These are phyloP conservation scores for Mycena galericulata DNA, from an alignment of 768 basidiomycete species.

Conservation along the genomic window DNA sequence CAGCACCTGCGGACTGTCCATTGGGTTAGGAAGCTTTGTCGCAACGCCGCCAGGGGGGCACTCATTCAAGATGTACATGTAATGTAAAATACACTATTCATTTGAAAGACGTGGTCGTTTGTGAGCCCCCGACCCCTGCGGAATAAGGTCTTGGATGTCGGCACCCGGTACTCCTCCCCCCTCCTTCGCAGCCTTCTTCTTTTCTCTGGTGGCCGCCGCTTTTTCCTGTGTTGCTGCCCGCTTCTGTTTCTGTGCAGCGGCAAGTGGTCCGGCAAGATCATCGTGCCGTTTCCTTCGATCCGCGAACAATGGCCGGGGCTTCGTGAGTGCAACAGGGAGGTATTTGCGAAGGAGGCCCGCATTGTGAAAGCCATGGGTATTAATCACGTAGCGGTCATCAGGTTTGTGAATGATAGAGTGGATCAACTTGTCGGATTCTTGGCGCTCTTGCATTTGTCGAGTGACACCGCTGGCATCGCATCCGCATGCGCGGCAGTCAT, in stretches of 20 bases:
- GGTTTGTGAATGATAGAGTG: constrained; percentile 36
- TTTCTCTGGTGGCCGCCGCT: neutral
- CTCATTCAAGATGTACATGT: no score
- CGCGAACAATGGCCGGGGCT: neutral
- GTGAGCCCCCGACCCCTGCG: no score
- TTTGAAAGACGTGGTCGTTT: no score
- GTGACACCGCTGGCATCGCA: constrained; percentile 30
- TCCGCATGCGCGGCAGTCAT: constrained; percentile 31
- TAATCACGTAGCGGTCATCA: constrained; percentile 39
- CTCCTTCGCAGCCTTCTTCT: constrained; percentile 2
- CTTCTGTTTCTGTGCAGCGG: neutral
- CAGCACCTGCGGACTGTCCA: no score
- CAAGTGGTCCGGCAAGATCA: neutral
- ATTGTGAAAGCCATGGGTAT: constrained; percentile 44
- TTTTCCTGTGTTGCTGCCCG: neutral
- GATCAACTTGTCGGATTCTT: constrained; percentile 15
- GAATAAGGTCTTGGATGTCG: no score
- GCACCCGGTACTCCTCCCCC: no score
- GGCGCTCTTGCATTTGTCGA: constrained; percentile 29
- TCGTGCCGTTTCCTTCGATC: neutral
- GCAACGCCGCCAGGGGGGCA: no score
- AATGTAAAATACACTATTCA: no score
- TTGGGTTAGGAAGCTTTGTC: no score
- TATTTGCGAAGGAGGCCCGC: constrained; percentile 27
- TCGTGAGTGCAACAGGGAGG: constrained; percentile 10